A percentile compares a stretch with the other conserved stretches of the same genome.
These are phyloP conservation scores for Colletotrichum sp. DNA, from an alignment of 2,329 filamentous ascomycete genomes.

Conservation along the genomic window DNA sequence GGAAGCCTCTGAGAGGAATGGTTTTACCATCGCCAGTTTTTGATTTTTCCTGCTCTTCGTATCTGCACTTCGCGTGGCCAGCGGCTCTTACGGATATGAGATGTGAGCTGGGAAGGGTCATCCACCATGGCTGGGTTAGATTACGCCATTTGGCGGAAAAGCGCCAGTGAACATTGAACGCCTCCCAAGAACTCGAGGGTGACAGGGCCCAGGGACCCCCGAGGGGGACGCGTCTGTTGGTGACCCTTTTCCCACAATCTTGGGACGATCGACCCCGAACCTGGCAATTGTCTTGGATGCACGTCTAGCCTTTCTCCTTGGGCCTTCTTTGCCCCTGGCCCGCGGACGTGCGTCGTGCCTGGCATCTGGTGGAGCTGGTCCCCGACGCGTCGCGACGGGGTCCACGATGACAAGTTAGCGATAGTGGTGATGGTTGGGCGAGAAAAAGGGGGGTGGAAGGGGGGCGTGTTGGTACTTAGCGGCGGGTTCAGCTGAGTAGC, in stretches of 20 bases:
- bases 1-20: background rate
- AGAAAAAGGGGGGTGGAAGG: background rate
- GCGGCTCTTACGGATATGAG: background rate
- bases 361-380: background rate
- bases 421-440: conserved; percentile 9
- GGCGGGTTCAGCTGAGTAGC: background rate
- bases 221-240: background rate
- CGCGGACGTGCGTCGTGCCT: conserved; percentile 6
- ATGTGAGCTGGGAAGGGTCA: background rate
- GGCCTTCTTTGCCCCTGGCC: background rate
- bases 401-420: background rate
- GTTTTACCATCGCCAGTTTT: background rate
- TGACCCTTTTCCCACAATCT: background rate
- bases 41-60: background rate
- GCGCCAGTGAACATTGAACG: background rate
- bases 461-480: background rate
- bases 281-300: background rate
- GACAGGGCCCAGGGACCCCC: background rate
- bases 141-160: background rate
- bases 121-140: background rate
- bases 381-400: conserved; percentile 3
- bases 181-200: background rate
- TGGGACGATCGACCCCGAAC: conserved; percentile 5
- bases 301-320: background rate
- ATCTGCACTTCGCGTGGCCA: conserved; percentile 8